A percentile compares a stretch with the other conserved stretches of the same genome.
Conservation (phyloP, 1,139 yeast genomes). For the Yamadazyma dendronema region DNA sequence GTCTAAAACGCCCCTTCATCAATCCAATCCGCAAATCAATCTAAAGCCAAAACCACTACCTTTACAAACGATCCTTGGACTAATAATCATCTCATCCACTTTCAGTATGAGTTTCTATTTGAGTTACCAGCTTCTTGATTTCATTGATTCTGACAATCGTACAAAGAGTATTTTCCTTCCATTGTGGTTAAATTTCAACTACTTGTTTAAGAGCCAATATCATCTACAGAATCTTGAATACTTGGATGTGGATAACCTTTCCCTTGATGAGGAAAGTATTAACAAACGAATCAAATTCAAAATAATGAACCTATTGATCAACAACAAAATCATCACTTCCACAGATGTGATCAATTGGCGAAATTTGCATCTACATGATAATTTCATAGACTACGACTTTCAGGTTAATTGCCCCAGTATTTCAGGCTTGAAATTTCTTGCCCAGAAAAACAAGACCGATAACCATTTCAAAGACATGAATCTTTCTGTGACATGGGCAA, state of each 20-base stretch:
- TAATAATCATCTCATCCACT: slow-evolving; percentile 14
- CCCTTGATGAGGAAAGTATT: slow-evolving; percentile 6
- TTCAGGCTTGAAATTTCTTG: slow-evolving; percentile 12
- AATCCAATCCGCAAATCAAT: slow-evolving; percentile 6
- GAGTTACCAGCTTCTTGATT: slow-evolving; percentile 12
- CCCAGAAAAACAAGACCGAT: slow-evolving; percentile 2
- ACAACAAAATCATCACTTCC: slow-evolving; percentile 10
- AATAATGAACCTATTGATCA: slow-evolving; percentile 6
- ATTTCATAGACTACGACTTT: slow-evolving; percentile 7
- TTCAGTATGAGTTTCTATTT: slow-evolving; percentile 16
- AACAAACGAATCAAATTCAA: slow-evolving; percentile 15
- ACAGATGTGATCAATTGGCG: slow-evolving; percentile 12
- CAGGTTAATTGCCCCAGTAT: slow-evolving; percentile 14
- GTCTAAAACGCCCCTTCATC: no score
- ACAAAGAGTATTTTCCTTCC: slow-evolving; percentile 16
- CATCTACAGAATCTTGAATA: slow-evolving; percentile 5
- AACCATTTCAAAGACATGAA: slow-evolving; percentile 4
- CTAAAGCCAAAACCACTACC: slow-evolving; percentile 11
- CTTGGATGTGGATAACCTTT: slow-evolving; percentile 7
- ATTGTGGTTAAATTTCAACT: slow-evolving; percentile 15
- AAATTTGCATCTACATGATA: slow-evolving; percentile 8
- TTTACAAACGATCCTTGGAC: slow-evolving; percentile 12
- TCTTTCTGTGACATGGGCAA: slow-evolving; percentile 13
- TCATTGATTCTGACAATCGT: slow-evolving; percentile 8
- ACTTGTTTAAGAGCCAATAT: slow-evolving; percentile 9